Conservation (phyloP, 2,329 filamentous ascomycete species). For the Aspergillus sp. region DNA sequence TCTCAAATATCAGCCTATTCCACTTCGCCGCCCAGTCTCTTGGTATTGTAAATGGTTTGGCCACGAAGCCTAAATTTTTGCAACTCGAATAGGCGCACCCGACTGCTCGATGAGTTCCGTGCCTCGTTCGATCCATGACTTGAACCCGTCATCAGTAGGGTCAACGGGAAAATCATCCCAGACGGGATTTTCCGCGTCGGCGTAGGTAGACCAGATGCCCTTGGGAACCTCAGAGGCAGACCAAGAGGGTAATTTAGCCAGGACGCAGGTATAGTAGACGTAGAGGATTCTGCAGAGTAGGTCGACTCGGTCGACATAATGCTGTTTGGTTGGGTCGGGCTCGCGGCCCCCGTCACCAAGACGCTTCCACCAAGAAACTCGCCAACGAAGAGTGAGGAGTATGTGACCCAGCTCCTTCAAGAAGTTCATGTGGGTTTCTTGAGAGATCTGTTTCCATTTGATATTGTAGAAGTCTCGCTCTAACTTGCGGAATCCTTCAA, state of each 20-base stretch:
- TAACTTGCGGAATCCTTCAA: constrained; percentile 46
- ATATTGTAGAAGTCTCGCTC: constrained; percentile 48
- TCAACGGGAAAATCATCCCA: constrained; percentile 46
- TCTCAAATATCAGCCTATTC: constrained; percentile 31
- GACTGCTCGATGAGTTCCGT: constrained; percentile 41
- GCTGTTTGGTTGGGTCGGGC: constrained; percentile 38
- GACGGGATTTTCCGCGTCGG: constrained; percentile 39
- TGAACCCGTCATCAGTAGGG: constrained; percentile 40
- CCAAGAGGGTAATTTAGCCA: constrained; percentile 44
- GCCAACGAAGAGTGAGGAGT: constrained; percentile 45
- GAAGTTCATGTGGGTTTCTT: constrained; percentile 44
- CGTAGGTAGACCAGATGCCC: constrained; percentile 43
- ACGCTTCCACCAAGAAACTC: constrained; percentile 46
- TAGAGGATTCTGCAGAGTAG: constrained; percentile 46
- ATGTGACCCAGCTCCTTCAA: constrained; percentile 41
- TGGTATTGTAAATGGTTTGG: not conserved
- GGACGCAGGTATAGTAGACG: constrained; percentile 47
- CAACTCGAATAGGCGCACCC: constrained; percentile 33
- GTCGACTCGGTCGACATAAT: constrained; percentile 42
- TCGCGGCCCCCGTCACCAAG: constrained; percentile 40
- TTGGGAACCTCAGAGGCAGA: constrained; percentile 36
- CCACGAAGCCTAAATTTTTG: constrained; percentile 22
- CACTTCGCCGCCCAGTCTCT: constrained; percentile 19
- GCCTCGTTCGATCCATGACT: constrained; percentile 42
- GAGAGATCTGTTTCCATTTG: constrained; percentile 45